phyloP scores from a whole-genome alignment of 2,329 filamentous ascomycete species.

The Beauveria medogensis region DNA sequence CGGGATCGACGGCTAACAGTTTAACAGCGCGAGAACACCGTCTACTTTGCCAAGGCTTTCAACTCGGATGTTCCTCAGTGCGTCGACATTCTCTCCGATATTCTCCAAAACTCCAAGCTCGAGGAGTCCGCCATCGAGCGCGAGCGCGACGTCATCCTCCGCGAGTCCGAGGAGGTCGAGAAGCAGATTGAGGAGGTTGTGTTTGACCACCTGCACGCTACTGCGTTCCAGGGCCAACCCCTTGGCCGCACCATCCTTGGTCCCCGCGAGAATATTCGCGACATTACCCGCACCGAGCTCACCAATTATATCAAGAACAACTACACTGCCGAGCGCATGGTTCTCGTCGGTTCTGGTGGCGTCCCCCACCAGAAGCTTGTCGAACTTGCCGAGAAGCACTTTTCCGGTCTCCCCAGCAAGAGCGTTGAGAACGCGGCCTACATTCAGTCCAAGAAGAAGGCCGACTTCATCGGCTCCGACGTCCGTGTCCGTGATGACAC shows the following conservation, averaged over 20 bases:
- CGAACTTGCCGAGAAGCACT: constrained; percentile 94
- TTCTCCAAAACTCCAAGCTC: constrained; percentile 98
- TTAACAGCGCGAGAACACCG: constrained; percentile 87
- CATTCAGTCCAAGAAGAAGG: constrained; percentile 73
- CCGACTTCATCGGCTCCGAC: constrained; percentile 94
- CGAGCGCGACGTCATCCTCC: constrained; percentile 96
- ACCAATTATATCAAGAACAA: constrained; percentile 98
- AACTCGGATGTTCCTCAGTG: constrained; percentile 94
- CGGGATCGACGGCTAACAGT: constrained; percentile 19
- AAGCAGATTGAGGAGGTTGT: constrained; percentile 99
- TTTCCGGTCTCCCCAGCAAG: constrained; percentile 68
- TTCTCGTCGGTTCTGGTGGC: constrained; percentile 90
- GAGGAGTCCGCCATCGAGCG: constrained; percentile 88
- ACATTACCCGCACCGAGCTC: constrained; percentile 86
- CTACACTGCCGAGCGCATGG: constrained; percentile 99
- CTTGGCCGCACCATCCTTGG: constrained; percentile 96
- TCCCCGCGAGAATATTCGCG: constrained; percentile 95
- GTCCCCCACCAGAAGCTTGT: constrained; percentile 91
- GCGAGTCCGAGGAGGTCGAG: constrained; percentile 98
- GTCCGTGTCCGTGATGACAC: constrained; percentile 93
- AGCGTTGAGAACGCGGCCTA: constrained; percentile 68
- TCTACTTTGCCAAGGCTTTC: constrained; percentile 99
- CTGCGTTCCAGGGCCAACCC: constrained; percentile 92
- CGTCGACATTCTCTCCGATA: constrained; percentile 97
- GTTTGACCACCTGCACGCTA: constrained; percentile 97